These are phyloP conservation scores for Entomophthora muscae DNA, from an alignment of 371 early-diverging fungal species.

Conservation along the genomic window DNA sequence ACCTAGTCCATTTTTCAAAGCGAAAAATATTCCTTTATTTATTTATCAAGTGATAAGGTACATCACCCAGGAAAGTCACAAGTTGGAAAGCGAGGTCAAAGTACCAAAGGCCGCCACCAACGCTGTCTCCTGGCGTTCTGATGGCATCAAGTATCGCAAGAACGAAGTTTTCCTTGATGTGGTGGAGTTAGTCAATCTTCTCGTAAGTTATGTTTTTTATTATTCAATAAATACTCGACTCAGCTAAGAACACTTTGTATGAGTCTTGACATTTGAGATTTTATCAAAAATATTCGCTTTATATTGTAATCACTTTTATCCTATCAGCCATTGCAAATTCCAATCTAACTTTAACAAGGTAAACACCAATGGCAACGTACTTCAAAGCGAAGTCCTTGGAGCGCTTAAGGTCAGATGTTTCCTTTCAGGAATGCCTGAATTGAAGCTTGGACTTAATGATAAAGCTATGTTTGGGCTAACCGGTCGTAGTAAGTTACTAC, in stretches of 20 bases:
- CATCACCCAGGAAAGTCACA: constrained; percentile 94
- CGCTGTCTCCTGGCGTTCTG: constrained; percentile 95
- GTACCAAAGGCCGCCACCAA: constrained; percentile 96
- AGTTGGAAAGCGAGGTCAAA: constrained; percentile 71
- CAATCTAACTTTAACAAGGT: constrained; percentile 21
- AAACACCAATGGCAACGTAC: constrained; percentile 85
- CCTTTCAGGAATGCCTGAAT: constrained; percentile 96
- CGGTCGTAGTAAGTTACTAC: constrained; percentile 45
- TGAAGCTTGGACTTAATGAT: constrained; percentile 92
- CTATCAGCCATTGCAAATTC: too few species aligned
- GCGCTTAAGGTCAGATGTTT: constrained; percentile 93
- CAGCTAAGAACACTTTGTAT: too few species aligned
- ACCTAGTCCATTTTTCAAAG: background rate
- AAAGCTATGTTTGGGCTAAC: constrained; percentile 95
- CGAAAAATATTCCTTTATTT: constrained; percentile 6
- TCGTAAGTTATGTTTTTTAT: constrained; percentile 31
- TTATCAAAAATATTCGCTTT: too few species aligned
- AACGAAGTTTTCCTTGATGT: constrained; percentile 98
- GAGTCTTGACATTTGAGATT: too few species aligned
- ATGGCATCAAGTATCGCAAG: constrained; percentile 92
- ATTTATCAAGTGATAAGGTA: constrained; percentile 27
- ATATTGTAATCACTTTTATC: too few species aligned
- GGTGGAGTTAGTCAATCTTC: constrained; percentile 88
- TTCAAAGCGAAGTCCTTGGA: constrained; percentile 90
- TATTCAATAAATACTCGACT: too few species aligned